Evolutionary conservation across 2,329 filamentous ascomycete genomes (phyloP), one percentile per base, ranked within the genome.

Genomic region (Cladobotryum mycophilum): DNA sequence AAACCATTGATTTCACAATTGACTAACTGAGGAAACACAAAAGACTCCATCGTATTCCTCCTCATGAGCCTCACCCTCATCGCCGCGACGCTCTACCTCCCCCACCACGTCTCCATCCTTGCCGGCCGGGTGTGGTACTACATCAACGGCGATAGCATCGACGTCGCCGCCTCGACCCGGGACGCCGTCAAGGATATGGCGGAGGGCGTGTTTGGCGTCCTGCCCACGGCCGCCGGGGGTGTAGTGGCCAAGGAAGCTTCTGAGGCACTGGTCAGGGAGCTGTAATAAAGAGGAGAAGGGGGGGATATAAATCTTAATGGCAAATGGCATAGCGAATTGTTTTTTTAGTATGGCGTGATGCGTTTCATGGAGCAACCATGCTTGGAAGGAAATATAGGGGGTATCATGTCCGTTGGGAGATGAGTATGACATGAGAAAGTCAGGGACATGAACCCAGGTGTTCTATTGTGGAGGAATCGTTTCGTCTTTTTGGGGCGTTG

Each of bases 101-200:
- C 93, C 11, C 86, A 95, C 64, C 92, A 97, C 73, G 74, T 97
- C 62, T 78, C 82, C 62, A 86, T 89, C 66, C 85, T 99, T 61
- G 81, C 85, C 64, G 82, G 84, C 65, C 87, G 92, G 65, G 85
- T 89, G 48, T 95, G 89, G 81, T 99, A 96, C 76, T 99, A 99
- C 76, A 88, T 89, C 69, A 85, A 85, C 57, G 93, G 93, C 59
- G 90, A 96, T 64, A 79, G 82, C 60, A 77, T 76, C 53, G 73
- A 78, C 52, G 70, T 76, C 41, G 73, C 58, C 3, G 62, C 61
- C 18, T 64, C 62, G 15, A 64, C 67, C 30, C 59, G 63, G 14
- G 62, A 66, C 43, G 63, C 60, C 12, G 59, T 69, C 38, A 63
- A 61, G 56, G 64, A 64, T 30, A 62, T 64, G 42, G 61, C 65